Evolutionary conservation across 352 stramenopile species (phyloP), one percentile per base, ranked within the genome.

Genomic region (Pilasporangium apinafurcum): DNA sequence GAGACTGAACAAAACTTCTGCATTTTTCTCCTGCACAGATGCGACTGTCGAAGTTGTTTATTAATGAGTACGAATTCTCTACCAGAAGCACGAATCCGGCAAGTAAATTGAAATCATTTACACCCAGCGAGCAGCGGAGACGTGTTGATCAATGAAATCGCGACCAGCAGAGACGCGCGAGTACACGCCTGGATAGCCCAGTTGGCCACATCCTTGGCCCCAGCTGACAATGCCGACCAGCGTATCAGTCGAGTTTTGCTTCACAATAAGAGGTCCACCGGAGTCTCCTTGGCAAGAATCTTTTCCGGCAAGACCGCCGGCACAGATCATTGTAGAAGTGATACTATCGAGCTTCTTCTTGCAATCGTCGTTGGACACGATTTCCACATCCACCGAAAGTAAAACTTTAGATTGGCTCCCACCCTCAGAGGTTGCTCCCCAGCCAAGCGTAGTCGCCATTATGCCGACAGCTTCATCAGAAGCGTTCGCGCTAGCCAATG

Each of bases 271-370:
- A 1, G 65, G 65, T 0, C 53, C 61, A 4, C 65, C 65, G 2
- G 65, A 77, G 37, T 77, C 65, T 4, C 65, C 65, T 28, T 59
- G 46, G 40, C 65, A 77, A 2, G 50, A 55, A 26, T 77, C 65
- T 25, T 65, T 63, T 10, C 51, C 57, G 12, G 51, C 38, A 21
- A 70, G 47, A 9, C 61, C 65, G 3, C 65, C 65, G 9, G 65
- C 65, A 53, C 65, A 77, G 20, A 70, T 21, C 54, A 77, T 68
- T 5, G 47, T 38, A 5, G 31, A 16, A 32, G 13, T 61, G 41
- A 21, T 56, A 33, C 34, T 51, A 17, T 12, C 62, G 37, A 28
- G 37, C 27, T 24, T 18, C 14, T 14, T 35, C 20, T 50, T 51
- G 46, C 62, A 72, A 16, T 55, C 27, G 8, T 44, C 32, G 20